A percentile compares a stretch with the other conserved stretches of the same genome.
Conservation (phyloP, 352 stramenopile species). For the Phytophthora ramorum region DNA sequence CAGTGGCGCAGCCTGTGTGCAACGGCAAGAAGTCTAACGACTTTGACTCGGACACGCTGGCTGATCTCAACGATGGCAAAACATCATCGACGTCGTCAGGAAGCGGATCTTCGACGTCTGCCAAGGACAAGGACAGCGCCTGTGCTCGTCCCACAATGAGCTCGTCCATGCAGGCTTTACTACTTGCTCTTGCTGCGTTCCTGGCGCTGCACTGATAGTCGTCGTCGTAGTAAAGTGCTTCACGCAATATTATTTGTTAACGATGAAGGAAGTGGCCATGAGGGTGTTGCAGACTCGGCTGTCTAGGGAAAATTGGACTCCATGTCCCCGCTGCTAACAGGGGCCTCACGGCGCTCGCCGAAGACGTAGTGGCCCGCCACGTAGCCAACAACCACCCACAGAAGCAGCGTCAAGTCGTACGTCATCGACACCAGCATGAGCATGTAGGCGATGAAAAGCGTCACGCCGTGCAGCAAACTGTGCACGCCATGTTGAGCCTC, state of each 20-base stretch:
- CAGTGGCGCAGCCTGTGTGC: slow-evolving; percentile 47
- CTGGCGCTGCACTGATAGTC: slow-evolving; percentile 13
- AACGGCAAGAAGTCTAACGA: slow-evolving; percentile 52
- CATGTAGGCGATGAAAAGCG: slow-evolving; percentile 77
- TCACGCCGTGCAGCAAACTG: slow-evolving; percentile 61
- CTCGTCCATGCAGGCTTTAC: not conserved
- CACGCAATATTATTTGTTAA: slow-evolving; percentile 33
- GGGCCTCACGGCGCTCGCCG: slow-evolving; percentile 63
- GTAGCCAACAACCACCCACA: slow-evolving; percentile 64
- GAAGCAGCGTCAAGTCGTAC: slow-evolving; percentile 71
- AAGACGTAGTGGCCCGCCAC: slow-evolving; percentile 75
- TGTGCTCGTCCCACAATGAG: not conserved
- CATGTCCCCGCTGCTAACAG: slow-evolving; percentile 29
- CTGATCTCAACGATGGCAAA: slow-evolving; percentile 29
- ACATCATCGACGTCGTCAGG: slow-evolving; percentile 7
- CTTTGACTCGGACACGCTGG: slow-evolving; percentile 29
- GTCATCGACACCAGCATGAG: slow-evolving; percentile 87
- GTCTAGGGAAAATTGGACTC: slow-evolving; percentile 37
- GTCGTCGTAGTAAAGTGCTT: slow-evolving; percentile 9
- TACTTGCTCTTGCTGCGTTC: slow-evolving; percentile 10
- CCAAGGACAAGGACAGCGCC: slow-evolving; percentile 14
- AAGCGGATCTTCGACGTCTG: slow-evolving; percentile 14
- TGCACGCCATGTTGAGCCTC: slow-evolving; percentile 63
- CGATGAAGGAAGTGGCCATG: slow-evolving; percentile 11
- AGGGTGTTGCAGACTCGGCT: slow-evolving; percentile 3